Conservation (phyloP, 2,329 filamentous ascomycete species). For the Pestalotiopsis fici region DNA sequence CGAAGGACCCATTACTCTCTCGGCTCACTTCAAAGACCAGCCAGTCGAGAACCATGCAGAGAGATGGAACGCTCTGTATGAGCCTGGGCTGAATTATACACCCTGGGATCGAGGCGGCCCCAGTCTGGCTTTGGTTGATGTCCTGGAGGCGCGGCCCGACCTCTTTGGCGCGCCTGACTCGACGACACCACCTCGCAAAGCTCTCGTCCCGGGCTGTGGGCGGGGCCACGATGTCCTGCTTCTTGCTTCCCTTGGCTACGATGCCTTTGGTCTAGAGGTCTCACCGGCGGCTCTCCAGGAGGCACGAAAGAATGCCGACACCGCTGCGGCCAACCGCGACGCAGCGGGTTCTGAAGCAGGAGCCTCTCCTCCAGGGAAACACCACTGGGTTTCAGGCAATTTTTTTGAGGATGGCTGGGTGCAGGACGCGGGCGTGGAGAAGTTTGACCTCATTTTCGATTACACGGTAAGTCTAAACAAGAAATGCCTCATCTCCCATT, state of each 20-base stretch:
- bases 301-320: conserved; percentile 44
- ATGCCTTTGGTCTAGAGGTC: conserved; percentile 74
- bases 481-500: background rate
- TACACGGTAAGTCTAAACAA: conserved; percentile 52
- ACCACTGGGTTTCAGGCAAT: conserved; percentile 62
- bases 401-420: conserved; percentile 67
- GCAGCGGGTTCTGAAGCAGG: conserved; percentile 43
- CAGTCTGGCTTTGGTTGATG: conserved; percentile 54
- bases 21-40: conserved; percentile 32
- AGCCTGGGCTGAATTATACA: conserved; percentile 35
- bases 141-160: conserved; percentile 46
- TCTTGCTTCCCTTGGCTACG: conserved; percentile 73
- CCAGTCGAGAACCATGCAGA: conserved; percentile 34
- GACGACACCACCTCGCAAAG: conserved; percentile 45
- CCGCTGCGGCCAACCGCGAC: conserved; percentile 37
- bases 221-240: conserved; percentile 80
- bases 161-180: conserved; percentile 33
- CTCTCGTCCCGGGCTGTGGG: conserved; percentile 81
- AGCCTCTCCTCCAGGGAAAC: conserved; percentile 18
- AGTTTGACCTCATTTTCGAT: conserved; percentile 68
- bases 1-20: conserved; percentile 16
- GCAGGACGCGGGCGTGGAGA: conserved; percentile 36
- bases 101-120: conserved; percentile 61
- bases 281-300: conserved; percentile 48
- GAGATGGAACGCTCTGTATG: conserved; percentile 52